These are phyloP conservation scores for Malus sieversii DNA, from an alignment of 306 rosid genomes.

Conservation along the genomic window DNA sequence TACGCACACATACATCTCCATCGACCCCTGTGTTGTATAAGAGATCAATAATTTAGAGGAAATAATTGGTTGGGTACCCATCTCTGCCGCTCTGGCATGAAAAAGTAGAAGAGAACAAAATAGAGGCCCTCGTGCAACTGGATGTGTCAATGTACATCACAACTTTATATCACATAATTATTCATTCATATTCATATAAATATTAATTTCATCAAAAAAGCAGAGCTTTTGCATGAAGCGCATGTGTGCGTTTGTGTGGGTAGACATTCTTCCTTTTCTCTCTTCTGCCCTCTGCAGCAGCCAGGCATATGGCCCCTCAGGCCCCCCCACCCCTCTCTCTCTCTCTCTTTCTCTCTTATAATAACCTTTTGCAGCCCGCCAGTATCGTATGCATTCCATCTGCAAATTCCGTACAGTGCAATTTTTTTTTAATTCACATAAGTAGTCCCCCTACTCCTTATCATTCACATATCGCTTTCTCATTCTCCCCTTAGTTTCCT, in stretches of 20 bases:
- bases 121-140: constrained; percentile 94
- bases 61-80: constrained; percentile 29
- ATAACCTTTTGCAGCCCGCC: constrained; percentile 9
- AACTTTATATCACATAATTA: constrained; percentile 13
- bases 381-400: constrained; percentile 9
- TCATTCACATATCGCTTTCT: constrained; percentile 22
- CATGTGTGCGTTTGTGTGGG: constrained; percentile 47
- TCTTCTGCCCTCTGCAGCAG: constrained; percentile 7
- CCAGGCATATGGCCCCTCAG: background rate
- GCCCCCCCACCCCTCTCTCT: background rate
- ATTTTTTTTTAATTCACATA: background rate
- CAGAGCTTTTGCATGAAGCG: constrained; percentile 17
- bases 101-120: constrained; percentile 58
- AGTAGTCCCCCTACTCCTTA: constrained; percentile 1
- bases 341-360: constrained; percentile 30
- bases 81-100: constrained; percentile 36
- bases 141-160: constrained; percentile 48
- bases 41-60: constrained; percentile 43
- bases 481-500: constrained; percentile 10
- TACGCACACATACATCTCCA: background rate
- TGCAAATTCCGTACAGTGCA: constrained; percentile 16
- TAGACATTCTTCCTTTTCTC: constrained; percentile 39
- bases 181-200: background rate
- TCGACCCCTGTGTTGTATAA: background rate
- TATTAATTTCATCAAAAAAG: constrained; percentile 12